These are phyloP conservation scores for Peniophora sp. DNA, from an alignment of 1,284 basidiomycete species.

Conservation along the genomic window DNA sequence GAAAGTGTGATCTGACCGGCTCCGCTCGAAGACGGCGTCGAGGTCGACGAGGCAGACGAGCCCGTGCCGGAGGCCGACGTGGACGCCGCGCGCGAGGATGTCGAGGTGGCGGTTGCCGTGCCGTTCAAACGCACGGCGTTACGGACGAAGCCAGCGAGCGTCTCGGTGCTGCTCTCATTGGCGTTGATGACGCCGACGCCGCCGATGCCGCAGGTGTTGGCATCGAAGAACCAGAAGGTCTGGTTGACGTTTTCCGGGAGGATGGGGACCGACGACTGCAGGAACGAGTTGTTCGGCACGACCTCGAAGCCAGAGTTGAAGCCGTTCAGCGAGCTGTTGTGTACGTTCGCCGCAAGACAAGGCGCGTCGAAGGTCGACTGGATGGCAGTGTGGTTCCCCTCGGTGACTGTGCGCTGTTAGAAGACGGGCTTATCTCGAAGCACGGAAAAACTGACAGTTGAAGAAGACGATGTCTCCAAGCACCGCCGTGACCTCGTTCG, in stretches of 20 bases:
- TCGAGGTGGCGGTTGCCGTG: slow-evolving; percentile 22
- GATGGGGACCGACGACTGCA: slow-evolving; percentile 37
- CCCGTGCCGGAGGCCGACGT: slow-evolving; percentile 7
- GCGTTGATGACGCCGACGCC: slow-evolving; percentile 56
- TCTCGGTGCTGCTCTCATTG: slow-evolving; percentile 39
- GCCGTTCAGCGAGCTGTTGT: slow-evolving; percentile 43
- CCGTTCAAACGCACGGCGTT: slow-evolving; percentile 49
- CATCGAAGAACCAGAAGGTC: slow-evolving; percentile 57
- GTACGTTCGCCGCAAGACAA: slow-evolving; percentile 38
- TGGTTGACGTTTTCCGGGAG: slow-evolving; percentile 28
- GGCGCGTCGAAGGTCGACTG: slow-evolving; percentile 47
- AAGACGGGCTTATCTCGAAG: neutral
- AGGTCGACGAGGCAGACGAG: slow-evolving; percentile 5
- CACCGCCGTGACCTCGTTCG: slow-evolving; percentile 34
- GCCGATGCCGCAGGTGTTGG: slow-evolving; percentile 42
- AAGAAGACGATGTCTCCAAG: slow-evolving; percentile 44
- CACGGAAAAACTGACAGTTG: slow-evolving; percentile 34
- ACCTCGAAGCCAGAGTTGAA: slow-evolving; percentile 47
- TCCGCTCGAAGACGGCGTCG: slow-evolving; percentile 4
- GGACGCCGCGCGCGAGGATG: slow-evolving; percentile 13
- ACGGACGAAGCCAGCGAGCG: slow-evolving; percentile 42
- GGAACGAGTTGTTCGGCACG: slow-evolving; percentile 36
- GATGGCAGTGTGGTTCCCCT: slow-evolving; percentile 49
- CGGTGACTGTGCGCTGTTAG: slow-evolving; percentile 30
- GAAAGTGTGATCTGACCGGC: neutral